Base-by-base conservation (phyloP, 306 rosid genomes). In the Elaeagnus macrophylla region DNA sequence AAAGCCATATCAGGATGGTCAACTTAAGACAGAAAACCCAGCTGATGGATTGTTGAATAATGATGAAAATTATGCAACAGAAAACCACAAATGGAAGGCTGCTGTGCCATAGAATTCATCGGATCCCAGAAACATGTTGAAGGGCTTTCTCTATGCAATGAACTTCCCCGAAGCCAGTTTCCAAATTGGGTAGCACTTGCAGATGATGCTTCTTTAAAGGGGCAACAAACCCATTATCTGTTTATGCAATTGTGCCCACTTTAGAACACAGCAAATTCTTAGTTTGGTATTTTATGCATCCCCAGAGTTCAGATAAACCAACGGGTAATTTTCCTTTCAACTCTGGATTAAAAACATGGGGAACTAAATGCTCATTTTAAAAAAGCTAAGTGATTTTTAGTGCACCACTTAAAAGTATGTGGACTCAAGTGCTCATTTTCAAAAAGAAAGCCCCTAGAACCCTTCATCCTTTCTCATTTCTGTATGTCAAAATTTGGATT, bases 71-170 rank as follows among this genome's bases (percentile, higher is more conserved):
- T 51, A 53, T 42, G 67, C 47, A 8, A 82, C 67, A 6, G 97
- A 82, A 64, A 86, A 75, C 42, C 74, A 80, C 42, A 78, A 68
- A 60, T 89, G 88, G 95, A 82, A 83, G 84, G 95, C 32, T 25
- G 85, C 25, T 82, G 93, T 39, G 93, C 80, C 73, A 82, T 95
- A 89, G 75, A 59, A 78, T 71, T 56, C 85, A 49, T 57, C 85
- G 66, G 71, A 77, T 72, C 97, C 1, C 97, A 85, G 65, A 93
- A 82, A 60, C 83, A 85, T 52, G 97, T 68, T 7, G 97, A 85
- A 58, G 93, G 77, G 47, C 56, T 89, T 63, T 56, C 77, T 40
- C 57, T 85, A 46, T 80, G 86, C 37, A 93, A 80, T 19, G 97
- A 89, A 64, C 63, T 89, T 11, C 67, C 85, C 54, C 86, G 61